Evolutionary conservation across 768 basidiomycete species (phyloP).

Genomic region (Tylopilus felleus): DNA sequence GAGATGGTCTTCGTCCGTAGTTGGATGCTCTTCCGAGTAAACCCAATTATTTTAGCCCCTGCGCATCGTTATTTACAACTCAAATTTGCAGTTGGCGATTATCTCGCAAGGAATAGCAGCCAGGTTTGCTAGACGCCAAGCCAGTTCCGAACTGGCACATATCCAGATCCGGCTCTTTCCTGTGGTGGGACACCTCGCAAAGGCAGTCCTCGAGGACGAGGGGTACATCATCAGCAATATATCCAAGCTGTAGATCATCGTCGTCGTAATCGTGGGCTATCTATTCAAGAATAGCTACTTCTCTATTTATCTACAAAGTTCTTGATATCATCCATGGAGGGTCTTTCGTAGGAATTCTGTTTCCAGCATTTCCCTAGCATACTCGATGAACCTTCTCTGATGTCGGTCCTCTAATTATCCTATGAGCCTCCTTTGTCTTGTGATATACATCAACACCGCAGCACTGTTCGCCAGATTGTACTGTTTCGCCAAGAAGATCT

Average conservation of each 20-base stretch:
- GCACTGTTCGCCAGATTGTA: no score
- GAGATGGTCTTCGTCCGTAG: conserved; percentile 81
- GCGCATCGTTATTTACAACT: conserved; percentile 1
- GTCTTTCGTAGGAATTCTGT: conserved; percentile 7
- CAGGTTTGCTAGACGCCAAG: conserved; percentile 78
- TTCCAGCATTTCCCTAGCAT: conserved; percentile 24
- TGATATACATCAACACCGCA: no score
- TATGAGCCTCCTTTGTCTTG: no score
- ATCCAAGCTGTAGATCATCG: conserved; percentile 26
- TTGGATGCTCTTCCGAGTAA: conserved; percentile 81
- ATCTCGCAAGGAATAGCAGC: conserved; percentile 92
- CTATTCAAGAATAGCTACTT: conserved; percentile 15
- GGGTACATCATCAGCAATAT: conserved; percentile 32
- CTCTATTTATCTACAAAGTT: conserved; percentile 20
- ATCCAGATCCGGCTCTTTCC: conserved; percentile 48
- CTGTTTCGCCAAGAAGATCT: no score
- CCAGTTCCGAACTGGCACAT: conserved; percentile 78
- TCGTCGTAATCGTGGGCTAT: background rate
- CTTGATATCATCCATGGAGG: conserved; percentile 12
- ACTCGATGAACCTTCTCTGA: conserved; percentile 10
- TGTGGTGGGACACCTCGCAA: conserved; percentile 62
- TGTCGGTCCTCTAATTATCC: background rate
- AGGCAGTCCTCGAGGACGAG: conserved; percentile 52
- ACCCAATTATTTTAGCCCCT: conserved; percentile 11
- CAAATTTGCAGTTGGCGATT: conserved; percentile 54